Conservation (phyloP, 2,329 filamentous ascomycete genomes). For the Penicillium sp. region DNA sequence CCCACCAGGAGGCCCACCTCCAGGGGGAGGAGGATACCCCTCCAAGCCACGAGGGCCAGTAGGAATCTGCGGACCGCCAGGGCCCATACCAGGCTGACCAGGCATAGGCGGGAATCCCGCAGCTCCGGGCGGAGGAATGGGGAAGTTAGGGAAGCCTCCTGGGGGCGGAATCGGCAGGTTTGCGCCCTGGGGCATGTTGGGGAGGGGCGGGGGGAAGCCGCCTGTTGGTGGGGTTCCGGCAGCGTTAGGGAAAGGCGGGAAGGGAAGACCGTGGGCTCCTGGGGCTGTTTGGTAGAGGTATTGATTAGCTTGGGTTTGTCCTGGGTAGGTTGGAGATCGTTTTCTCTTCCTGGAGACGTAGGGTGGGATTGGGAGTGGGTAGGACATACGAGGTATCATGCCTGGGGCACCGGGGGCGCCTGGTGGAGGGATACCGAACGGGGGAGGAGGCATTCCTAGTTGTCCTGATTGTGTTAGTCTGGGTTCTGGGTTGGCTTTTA, state of each 20-base stretch:
- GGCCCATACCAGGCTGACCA: constrained; percentile 23
- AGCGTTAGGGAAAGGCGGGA: constrained; percentile 49
- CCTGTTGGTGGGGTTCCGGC: constrained; percentile 40
- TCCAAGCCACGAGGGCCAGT: constrained; percentile 32
- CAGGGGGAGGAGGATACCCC: constrained; percentile 32
- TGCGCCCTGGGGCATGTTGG: constrained; percentile 43
- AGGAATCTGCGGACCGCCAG: constrained; percentile 22
- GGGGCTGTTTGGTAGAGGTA: constrained; percentile 46
- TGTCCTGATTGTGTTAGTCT: constrained; percentile 24
- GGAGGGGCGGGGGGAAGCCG: constrained; percentile 36
- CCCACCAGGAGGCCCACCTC: constrained; percentile 31
- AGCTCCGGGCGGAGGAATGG: constrained; percentile 27
- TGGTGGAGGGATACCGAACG: constrained; percentile 55
- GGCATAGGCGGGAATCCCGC: constrained; percentile 42
- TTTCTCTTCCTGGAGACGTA: neutral
- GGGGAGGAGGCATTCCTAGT: constrained; percentile 54
- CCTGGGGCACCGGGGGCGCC: constrained; percentile 43
- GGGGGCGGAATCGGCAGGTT: constrained; percentile 49
- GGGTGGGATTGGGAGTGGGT: neutral
- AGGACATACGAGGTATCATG: constrained; percentile 56
- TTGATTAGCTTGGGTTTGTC: constrained; percentile 12
- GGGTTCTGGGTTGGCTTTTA: neutral
- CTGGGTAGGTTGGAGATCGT: neutral
- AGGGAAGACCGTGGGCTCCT: constrained; percentile 55
- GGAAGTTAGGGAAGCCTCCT: constrained; percentile 39